These are phyloP conservation scores for Crithidia sp. DNA, from an alignment of 208 protist species.

Conservation along the genomic window DNA sequence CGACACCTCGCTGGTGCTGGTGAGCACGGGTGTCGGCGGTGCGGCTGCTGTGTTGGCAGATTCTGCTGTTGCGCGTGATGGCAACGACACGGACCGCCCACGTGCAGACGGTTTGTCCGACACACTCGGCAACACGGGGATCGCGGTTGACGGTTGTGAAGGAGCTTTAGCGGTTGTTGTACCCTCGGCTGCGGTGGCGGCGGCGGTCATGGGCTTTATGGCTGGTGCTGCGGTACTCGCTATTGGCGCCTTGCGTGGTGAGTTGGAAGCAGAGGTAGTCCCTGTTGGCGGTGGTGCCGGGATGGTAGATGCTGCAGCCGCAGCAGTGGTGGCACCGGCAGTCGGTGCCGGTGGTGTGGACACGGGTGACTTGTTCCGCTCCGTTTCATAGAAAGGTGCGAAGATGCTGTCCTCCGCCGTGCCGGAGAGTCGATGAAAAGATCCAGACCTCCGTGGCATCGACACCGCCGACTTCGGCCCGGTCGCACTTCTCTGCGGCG, in stretches of 20 bases:
- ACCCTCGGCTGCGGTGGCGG: background rate
- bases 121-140: background rate
- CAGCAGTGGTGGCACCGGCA: background rate
- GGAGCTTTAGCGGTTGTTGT: background rate
- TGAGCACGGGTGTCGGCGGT: too few species aligned
- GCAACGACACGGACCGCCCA: background rate
- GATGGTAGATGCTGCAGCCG: background rate
- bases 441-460: background rate
- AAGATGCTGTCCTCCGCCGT: background rate
- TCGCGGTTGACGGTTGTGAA: background rate
- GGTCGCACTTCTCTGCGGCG: background rate
- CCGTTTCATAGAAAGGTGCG: constrained; percentile 9
- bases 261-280: background rate
- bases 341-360: background rate
- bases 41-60: too few species aligned
- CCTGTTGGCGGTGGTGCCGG: background rate
- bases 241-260: too few species aligned
- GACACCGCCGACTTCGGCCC: background rate
- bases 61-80: background rate
- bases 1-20: too few species aligned
- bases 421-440: too few species aligned
- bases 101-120: background rate
- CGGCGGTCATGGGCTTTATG: background rate
- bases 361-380: background rate
- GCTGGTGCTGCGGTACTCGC: too few species aligned